Evolutionary conservation across 2,329 filamentous ascomycete species (phyloP).

Genomic region (Clonostachys sp.): DNA sequence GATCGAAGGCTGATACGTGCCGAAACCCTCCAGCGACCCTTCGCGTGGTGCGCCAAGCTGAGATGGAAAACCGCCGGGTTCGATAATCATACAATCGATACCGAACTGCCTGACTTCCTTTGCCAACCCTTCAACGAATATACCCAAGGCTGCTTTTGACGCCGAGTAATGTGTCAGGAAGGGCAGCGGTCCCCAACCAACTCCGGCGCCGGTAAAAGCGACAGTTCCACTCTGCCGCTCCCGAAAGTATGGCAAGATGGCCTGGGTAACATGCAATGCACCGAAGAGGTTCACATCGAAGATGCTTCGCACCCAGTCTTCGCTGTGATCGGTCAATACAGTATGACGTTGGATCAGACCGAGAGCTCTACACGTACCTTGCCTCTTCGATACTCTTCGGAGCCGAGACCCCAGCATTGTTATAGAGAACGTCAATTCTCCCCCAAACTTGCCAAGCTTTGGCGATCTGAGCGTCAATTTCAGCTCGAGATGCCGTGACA

Average conservation of each 20-base stretch:
- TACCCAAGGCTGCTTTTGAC: conserved; percentile 18
- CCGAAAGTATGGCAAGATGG: conserved; percentile 18
- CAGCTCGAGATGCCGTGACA: conserved; percentile 9
- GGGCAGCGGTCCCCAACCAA: conserved; percentile 17
- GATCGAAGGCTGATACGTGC: conserved; percentile 4
- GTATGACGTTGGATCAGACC: not conserved
- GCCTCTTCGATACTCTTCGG: conserved; percentile 20
- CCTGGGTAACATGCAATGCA: conserved; percentile 14
- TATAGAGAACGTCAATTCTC: conserved; percentile 22
- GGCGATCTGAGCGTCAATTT: conserved; percentile 11
- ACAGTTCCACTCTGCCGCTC: conserved; percentile 12
- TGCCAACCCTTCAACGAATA: conserved; percentile 18
- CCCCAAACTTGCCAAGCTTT: conserved; percentile 21
- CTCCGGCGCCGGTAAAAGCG: conserved; percentile 20
- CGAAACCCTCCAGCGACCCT: conserved; percentile 5
- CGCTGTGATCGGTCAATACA: conserved; percentile 7
- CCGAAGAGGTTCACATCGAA: conserved; percentile 21
- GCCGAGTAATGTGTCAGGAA: conserved; percentile 21
- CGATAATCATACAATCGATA: conserved; percentile 19
- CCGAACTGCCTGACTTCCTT: conserved; percentile 19
- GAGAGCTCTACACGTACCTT: conserved; percentile 11
- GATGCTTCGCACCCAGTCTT: conserved; percentile 12
- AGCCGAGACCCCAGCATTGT: conserved; percentile 23
- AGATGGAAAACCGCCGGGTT: conserved; percentile 21
- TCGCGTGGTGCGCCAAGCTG: conserved; percentile 16